Evolutionary conservation across 768 basidiomycete species (phyloP), one percentile per base, ranked within the genome.

Genomic region (Pulveroboletus sp.): DNA sequence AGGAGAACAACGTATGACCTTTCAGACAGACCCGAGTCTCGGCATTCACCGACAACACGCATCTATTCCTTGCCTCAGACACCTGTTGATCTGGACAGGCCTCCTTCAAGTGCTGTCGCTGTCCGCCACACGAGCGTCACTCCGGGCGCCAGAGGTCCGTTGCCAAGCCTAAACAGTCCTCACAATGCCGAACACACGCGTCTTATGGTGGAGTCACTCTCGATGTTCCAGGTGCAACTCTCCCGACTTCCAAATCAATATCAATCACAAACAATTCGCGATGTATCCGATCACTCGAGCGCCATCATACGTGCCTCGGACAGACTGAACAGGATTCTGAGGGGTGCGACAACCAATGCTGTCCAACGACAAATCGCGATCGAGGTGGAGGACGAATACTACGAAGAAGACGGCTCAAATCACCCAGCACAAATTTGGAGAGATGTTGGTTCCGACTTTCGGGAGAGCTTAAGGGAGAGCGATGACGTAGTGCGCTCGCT

Each of bases 401-500:
- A 54, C 20, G 53, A 51, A 4, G 53, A 37, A n/a, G 61, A 55
- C 11, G 56, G 52, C 12, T 59, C 60, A 37, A 62, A 68, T 56
- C 69, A 77, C 38, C 55, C 79, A 21, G 75, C 71, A 11, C 80
- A 82, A 45, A 68, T 89, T 24, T 91, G 88, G 89, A 72, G 76
- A 45, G 70, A 74, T 40, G 77, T 90, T 6, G 85, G 85, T 1
- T 76, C 75, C 9, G 89, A 92, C 54, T 87, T 81, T 57, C 69
- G 88, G 32, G 90, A 92, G 44, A 77, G 80, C 43, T 54, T 87
- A 55, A 73, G 84, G 58, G 76, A 81, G 46, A 85, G 85, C 51
- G 90, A 92, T 62, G 90, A 92, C 62, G 71, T 90, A 39, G 84
- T 91, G 4, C 72, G 90, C 46, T 82, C 80, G 7, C 71, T 88